Base-by-base conservation (phyloP, 148 eudicot genomes). In the Drosera capensis region DNA sequence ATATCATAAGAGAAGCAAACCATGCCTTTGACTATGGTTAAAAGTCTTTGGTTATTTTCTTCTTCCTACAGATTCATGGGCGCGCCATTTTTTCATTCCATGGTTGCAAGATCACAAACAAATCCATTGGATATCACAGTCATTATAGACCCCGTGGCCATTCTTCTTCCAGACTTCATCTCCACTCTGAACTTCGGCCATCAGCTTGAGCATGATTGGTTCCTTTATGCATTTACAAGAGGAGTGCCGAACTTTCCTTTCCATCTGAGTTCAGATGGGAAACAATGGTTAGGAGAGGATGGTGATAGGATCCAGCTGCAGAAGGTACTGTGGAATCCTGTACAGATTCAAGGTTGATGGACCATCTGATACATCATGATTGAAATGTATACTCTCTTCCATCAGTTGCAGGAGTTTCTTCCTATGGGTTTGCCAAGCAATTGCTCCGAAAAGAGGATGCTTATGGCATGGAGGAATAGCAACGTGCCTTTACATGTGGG, bases 141-240 rank as follows among this genome's bases (percentile, higher is more conserved):
- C 16, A 45, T 90, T 23, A 53, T 80, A 54, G 93, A 80, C 59
- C 78, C 97, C 17, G 93, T 84, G 49, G 73, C 73, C 45, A 48
- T 84, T 64, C 79, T 90, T 52, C 63, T 84, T 59, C 72, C 75
- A 26, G 73, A 80, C 70, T 80, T 90, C 53, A 20, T 73, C 45
- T 57, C 71, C 45, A 70, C 82, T 40, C 28, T 84, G 56, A 67
- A 20, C 48, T 55, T 68, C 59, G 87, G 69, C 46, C 54, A 80
- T 65, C 71, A 64, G 67, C 85, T 90, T 55, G 93, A 84, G 68
- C 78, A 71, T 54, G 93, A 81, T 59, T 90, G 97, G 94, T 82
- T 84, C 41, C 83, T 90, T 20, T 34, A 80, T 56, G 71, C 87
- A 49, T 71, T 62, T 20, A 48, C 97, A 14, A 54, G 68, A 54